Base-by-base conservation (phyloP, 225 moss, liverwort and hornwort genomes). In the Sphagnum contortum region DNA sequence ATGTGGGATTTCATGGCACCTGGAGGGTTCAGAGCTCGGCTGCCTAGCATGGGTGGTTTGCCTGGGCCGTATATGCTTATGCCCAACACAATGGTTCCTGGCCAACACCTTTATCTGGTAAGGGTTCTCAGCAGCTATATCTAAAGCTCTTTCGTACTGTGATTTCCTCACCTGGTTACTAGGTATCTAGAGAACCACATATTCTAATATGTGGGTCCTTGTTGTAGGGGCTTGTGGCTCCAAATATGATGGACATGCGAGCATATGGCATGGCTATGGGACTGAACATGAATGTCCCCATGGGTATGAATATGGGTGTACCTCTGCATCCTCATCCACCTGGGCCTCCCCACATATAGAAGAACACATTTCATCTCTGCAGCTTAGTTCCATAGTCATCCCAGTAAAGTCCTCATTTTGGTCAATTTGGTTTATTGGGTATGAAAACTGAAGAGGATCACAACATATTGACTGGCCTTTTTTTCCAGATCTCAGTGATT, bases 221-320 rank as follows among this genome's bases (percentile, higher is more conserved):
- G 62, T 47, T 79, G 73, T 74, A 94, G 94, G 94, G 88, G 57
- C 75, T 66, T 67, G 84, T 74, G 59, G 82, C 84, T 52, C 78
- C 84, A 48, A 76, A 72, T 63, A 79, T 84, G 76, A 81, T 90
- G 59, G 90, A 94, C 65, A 80, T 88, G 68, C 78, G 82, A 14
- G 90, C 74, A 47, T 88, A 86, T 68, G 76, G 81, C 48, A 80
- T 84, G 83, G 88, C 80, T 62, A 29, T 29, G 29, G 29, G 29
- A 0, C 86, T 80, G 71, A 80, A 80, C 46, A 70, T 89, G 84
- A 76, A 80, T 57, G 72, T 84, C 79, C 71, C 71, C 4, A 73
- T 83, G 71, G 82, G 78, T 7, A 80, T 89, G 87, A 70, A 64
- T 58, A 76, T 88, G 79, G 84, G 76, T 8, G 80, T 81, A 62